These are phyloP conservation scores for Micractinium conductrix DNA, from an alignment of 139 green algal species.

Conservation along the genomic window DNA sequence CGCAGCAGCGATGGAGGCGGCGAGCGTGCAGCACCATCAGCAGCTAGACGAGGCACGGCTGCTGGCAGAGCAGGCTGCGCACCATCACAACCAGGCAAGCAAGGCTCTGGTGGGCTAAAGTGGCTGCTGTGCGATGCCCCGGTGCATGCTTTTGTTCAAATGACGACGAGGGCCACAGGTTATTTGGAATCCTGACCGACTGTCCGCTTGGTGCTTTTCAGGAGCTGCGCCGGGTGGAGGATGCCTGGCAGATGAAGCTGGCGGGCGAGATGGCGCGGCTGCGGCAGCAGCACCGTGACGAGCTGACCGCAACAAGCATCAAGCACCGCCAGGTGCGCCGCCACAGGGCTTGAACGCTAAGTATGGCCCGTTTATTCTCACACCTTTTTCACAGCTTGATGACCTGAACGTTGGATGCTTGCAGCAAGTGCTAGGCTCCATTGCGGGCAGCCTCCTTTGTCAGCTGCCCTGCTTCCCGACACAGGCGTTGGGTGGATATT, in stretches of 20 bases:
- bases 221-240: not conserved
- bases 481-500: too few species aligned
- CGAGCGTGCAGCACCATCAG: not conserved
- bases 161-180: not conserved
- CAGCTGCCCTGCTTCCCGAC: too few species aligned
- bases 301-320: not conserved
- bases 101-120: not conserved
- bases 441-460: too few species aligned
- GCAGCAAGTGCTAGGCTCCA: too few species aligned
- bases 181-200: too few species aligned
- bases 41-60: constrained; percentile 2
- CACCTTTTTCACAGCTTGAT: too few species aligned
- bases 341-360: not conserved
- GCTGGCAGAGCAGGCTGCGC: constrained; percentile 15
- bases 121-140: not conserved
- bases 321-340: not conserved
- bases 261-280: not conserved
- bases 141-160: not conserved
- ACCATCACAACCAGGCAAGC: constrained; percentile 2
- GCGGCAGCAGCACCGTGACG: not conserved
- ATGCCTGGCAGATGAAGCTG: not conserved
- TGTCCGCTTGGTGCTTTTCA: not conserved
- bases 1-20: not conserved
- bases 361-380: not conserved
- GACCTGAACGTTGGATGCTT: too few species aligned